These are phyloP conservation scores for Thermothielavioides terrestris DNA, from an alignment of 495 filamentous ascomycete species.

Conservation along the genomic window DNA sequence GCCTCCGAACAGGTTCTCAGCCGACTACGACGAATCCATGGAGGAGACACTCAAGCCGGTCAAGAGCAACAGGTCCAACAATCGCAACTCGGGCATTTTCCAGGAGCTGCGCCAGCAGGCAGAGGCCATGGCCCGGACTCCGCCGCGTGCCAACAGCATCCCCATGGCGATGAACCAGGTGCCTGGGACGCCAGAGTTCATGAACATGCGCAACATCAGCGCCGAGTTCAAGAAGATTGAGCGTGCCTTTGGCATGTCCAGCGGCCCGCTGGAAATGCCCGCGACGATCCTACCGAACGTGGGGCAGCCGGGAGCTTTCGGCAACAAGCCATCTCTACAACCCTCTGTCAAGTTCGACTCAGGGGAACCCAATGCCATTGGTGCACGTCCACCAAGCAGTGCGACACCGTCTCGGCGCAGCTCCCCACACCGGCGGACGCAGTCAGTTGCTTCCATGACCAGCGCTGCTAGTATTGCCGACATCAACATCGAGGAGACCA, in stretches of 20 bases:
- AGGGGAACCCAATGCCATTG: conserved; percentile 9
- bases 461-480: conserved; percentile 47
- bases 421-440: conserved; percentile 40
- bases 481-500: conserved; percentile 48
- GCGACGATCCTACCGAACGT: conserved; percentile 19
- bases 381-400: background rate
- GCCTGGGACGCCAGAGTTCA: conserved; percentile 46
- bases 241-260: conserved; percentile 31
- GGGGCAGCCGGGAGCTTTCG: conserved; percentile 22
- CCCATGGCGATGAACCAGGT: conserved; percentile 26
- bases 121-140: conserved; percentile 26
- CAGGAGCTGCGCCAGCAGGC: conserved; percentile 39
- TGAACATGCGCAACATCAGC: conserved; percentile 45
- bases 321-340: conserved; percentile 29
- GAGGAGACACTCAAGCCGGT: conserved; percentile 49
- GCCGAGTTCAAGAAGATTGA: conserved; percentile 45
- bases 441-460: conserved; percentile 39
- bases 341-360: conserved; percentile 13
- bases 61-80: conserved; percentile 18
- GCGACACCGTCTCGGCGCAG: conserved; percentile 21
- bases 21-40: conserved; percentile 48
- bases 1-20: conserved; percentile 36
- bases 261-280: conserved; percentile 15
- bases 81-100: conserved; percentile 32
- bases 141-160: conserved; percentile 34